Evolutionary conservation across 2,329 filamentous ascomycete species (phyloP), one percentile per base, ranked within the genome.

Genomic region (Alternaria gansuensis): DNA sequence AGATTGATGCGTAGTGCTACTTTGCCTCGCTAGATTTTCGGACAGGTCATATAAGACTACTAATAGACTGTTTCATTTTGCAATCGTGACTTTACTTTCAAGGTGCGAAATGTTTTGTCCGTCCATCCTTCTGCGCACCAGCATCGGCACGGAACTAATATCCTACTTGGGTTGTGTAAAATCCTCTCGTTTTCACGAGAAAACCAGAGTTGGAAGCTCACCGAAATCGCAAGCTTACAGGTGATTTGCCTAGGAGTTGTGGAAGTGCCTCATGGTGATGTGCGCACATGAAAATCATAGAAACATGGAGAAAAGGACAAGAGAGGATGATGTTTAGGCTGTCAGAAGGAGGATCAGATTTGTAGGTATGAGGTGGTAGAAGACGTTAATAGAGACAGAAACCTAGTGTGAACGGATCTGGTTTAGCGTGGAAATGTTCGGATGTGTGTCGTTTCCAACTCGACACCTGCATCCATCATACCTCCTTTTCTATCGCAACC

Each of bases 221-320:
- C 36, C 8, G 9, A 21, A n/a, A 2, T 17, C n/a, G 17, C 36
- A 21, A 39, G 36, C 36, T 21, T 17, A 28, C 26, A 21, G 3
- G n/a, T 21, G n/a, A 10, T 21, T n/a, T 39, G 17, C 36, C 36
- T 21, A 8, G n/a, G 8, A 46, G 26, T 8, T 33, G 11, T 9
- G 14, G 13, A 23, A 24, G 8, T 17, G 17, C 17, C 17, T 17
- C 17, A 17, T 17, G 29, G 31, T 23, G 3, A 4, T 9, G 29
- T 23, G 17, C 9, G 4, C 44, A 17, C 17, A 46, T 29, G 44
- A 46, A 46, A 46, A 6, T 4, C 74, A 75, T 52, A 54, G 68
- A 36, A 77, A 75, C 51, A 71, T 71, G 8, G 64, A 73, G 44
- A 66, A 68, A 9, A 73, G 74, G 0, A 73, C 64, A 2, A 67